Base-by-base conservation (phyloP, 768 basidiomycete species). In the Collybiopsis confluens region DNA sequence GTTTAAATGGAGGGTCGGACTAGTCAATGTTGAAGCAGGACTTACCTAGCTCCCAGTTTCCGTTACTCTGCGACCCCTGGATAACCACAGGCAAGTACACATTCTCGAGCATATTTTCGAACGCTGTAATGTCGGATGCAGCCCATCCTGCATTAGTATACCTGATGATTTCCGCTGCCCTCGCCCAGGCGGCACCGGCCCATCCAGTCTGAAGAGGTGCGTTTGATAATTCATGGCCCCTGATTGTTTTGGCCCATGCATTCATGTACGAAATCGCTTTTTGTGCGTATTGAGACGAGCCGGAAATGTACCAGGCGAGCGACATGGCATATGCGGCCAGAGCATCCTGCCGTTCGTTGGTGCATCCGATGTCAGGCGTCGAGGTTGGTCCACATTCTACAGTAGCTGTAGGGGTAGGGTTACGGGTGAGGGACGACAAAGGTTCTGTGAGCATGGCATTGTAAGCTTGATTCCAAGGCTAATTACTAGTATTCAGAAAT, bases 191-290 rank as follows among this genome's bases (percentile, higher is more conserved):
- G 20, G 54, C 54, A 23, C 45, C 54, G 15, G 45, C 46, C 54
- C 54, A 54, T n/a, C 54, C 54, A 16, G 54, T 47, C 36, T 54
- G 54, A 43, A 54, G 21, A 18, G 54, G 54, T 20, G 54, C 54
- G 26, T 54, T 54, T 4, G 54, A 54, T 18, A 45, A 35, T 16
- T 27, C 40, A 45, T 54, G 54, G 9, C 13, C 44, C 40, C 40
- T 11, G 13, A 33, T 33, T 33, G 30, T 33, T 13, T 33, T 33
- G 30, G 54, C 54, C 54, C 54, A 54, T 8, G 54, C 54, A 26
- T 54, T 54, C 54, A 54, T 54, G 36, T 54, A 54, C 20, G 45
- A 37, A 21, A 46, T 46, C 8, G 54, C 44, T 20, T 54, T 54
- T 11, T 48, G 26, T 10, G 54, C 54, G 54, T 54, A 54, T 2